Base-by-base conservation (phyloP, 495 filamentous ascomycete genomes). In the Penicillium waksmanii region DNA sequence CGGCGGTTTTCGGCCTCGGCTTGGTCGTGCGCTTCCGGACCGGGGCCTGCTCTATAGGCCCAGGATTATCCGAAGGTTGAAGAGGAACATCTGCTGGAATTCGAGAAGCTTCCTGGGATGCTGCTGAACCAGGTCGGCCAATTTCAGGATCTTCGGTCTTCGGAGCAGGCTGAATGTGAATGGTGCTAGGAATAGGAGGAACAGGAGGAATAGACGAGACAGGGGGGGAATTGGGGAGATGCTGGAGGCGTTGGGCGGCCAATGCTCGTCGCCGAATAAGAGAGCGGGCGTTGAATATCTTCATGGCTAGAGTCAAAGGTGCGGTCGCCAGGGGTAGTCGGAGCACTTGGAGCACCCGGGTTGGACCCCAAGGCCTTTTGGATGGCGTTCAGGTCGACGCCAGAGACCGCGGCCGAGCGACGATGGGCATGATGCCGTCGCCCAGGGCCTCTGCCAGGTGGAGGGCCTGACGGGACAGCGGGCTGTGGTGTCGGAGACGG, bases 351-450 rank as follows among this genome's bases (percentile, higher is more conserved):
- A 34, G 82, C 79, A 48, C 77, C 77, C 31, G 80, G 55, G 56
- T 69, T 72, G 51, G 77, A 44, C 55, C 73, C 75, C 18, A 84
- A 69, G 3, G 82, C 69, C 57, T 88, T 87, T 23, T 91, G 75
- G 47, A 96, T 89, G 18, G 85, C 81, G 7, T 86, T 87, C 4
- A 96, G 71, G 74, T 97, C 93, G 58, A 92, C 86, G 59, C 82
- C 88, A n/a, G 92, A 95, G 11, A 96, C 87, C 1, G 93, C 93
- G 35, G 85, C 87, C n/a, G 91, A 96, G 57, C 93, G 85, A 51
- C 92, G 85, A 76, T 96, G 93, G 12, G 87, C 87, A 74, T 97
- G 93, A 18, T 90, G 85, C 65, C 89, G 83, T 56, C 84, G 78
- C 31, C 79, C 77, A 44, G 79, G 82, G 7, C 77, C 79, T 47